These are phyloP conservation scores for Oryza glaberrima DNA, from an alignment of 176 grass and related monocot genomes.

Conservation along the genomic window DNA sequence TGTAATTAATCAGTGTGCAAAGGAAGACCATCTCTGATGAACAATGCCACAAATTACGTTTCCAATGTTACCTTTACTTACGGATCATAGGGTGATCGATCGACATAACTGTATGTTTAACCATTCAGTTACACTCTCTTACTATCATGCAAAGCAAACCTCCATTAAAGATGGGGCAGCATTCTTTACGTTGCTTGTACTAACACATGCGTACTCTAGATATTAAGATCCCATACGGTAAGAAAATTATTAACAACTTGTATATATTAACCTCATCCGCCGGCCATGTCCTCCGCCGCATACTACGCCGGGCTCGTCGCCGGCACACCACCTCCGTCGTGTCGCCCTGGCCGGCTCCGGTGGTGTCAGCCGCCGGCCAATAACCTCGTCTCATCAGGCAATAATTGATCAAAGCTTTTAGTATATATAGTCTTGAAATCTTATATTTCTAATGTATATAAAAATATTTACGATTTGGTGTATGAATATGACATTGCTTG, in stretches of 20 bases:
- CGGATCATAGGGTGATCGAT: too few species aligned
- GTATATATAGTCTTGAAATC: too few species aligned
- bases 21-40: too few species aligned
- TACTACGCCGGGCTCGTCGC: constrained; percentile 5
- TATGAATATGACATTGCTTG: too few species aligned
- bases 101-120: too few species aligned
- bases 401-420: neutral
- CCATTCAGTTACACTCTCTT: neutral
- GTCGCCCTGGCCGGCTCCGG: neutral
- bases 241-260: neutral
- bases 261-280: neutral
- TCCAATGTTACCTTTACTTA: too few species aligned
- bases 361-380: neutral
- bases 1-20: too few species aligned
- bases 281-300: constrained; percentile 29
- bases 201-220: neutral
- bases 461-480: too few species aligned
- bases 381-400: constrained; percentile 17
- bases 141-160: constrained; percentile 42
- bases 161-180: constrained; percentile 18
- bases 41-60: too few species aligned
- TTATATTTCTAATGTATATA: too few species aligned
- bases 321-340: neutral
- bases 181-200: constrained; percentile 28
- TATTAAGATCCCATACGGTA: neutral